Evolutionary conservation across 2,329 filamentous ascomycete genomes (phyloP).

Genomic region (Beauveria australis): DNA sequence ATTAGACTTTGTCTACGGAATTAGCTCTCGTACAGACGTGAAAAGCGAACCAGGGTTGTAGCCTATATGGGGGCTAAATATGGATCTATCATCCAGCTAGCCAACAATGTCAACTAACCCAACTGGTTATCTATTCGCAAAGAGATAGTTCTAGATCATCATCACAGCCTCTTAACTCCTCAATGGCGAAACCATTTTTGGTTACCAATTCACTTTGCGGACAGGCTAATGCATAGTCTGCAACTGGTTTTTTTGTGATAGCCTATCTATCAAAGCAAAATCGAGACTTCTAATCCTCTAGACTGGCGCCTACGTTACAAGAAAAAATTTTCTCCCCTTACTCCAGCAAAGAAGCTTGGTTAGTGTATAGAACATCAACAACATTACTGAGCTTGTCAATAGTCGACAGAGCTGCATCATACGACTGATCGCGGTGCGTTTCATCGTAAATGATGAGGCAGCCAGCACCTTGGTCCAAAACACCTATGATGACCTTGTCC

Average conservation of each 20-base stretch:
- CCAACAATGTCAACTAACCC: too few relatives aligned
- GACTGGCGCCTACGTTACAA: background rate
- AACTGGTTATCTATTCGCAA: too few relatives aligned
- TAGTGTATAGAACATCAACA: constrained; percentile 94
- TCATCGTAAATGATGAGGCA: constrained; percentile 97
- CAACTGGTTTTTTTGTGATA: background rate
- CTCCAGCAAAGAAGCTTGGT: constrained; percentile 92
- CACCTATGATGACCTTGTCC: constrained; percentile 96
- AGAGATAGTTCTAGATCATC: background rate
- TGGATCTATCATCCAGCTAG: too few relatives aligned
- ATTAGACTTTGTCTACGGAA: too few relatives aligned
- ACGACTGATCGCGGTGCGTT: constrained; percentile 83
- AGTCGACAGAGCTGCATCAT: constrained; percentile 87
- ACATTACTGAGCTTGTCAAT: constrained; percentile 97
- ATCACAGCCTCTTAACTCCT: too few relatives aligned
- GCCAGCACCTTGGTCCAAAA: constrained; percentile 93
- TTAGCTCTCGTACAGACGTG: background rate
- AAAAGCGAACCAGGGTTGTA: too few relatives aligned
- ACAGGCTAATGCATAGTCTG: background rate
- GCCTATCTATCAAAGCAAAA: background rate
- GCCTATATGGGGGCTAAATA: too few relatives aligned
- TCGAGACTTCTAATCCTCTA: background rate
- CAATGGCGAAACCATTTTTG: too few relatives aligned
- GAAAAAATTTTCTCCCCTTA: constrained; percentile 28
- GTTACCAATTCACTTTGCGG: too few relatives aligned